Evolutionary conservation across 2,329 filamentous ascomycete genomes (phyloP).

Genomic region (Graphiopsis chlorocephala): DNA sequence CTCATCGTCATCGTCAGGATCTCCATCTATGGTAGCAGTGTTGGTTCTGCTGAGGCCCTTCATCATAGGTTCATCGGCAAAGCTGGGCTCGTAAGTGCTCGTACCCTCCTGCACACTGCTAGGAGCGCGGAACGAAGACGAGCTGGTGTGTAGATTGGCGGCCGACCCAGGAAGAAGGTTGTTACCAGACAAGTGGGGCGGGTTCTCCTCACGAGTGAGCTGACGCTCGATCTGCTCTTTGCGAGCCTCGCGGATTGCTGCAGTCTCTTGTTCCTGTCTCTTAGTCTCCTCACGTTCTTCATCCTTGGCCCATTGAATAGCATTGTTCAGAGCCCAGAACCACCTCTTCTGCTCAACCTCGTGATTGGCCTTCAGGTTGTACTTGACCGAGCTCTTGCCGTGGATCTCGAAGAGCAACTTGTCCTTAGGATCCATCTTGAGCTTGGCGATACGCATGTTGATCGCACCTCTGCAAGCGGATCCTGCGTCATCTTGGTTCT

Average conservation of each 20-base stretch:
- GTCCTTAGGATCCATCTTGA: constrained; percentile 95
- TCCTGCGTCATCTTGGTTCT: constrained; percentile 95
- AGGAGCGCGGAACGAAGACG: constrained; percentile 33
- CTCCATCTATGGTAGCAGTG: constrained; percentile 54
- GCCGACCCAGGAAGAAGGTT: constrained; percentile 41
- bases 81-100: constrained; percentile 57
- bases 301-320: constrained; percentile 97
- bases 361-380: constrained; percentile 95
- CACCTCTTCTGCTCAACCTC: constrained; percentile 97
- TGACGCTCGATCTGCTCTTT: constrained; percentile 64
- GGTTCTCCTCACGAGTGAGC: constrained; percentile 29
- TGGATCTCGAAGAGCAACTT: constrained; percentile 98
- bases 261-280: constrained; percentile 70
- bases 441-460: constrained; percentile 93
- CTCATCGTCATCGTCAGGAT: constrained; percentile 66
- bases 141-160: constrained; percentile 48
- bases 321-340: constrained; percentile 99
- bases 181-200: constrained; percentile 19
- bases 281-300: constrained; percentile 88
- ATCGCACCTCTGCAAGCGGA: constrained; percentile 96
- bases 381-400: constrained; percentile 97
- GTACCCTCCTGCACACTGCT: constrained; percentile 54
- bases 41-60: constrained; percentile 50
- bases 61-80: constrained; percentile 52
- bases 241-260: constrained; percentile 74